Base-by-base conservation (phyloP, 140 eudicot species). In the Flaveria floridana region DNA sequence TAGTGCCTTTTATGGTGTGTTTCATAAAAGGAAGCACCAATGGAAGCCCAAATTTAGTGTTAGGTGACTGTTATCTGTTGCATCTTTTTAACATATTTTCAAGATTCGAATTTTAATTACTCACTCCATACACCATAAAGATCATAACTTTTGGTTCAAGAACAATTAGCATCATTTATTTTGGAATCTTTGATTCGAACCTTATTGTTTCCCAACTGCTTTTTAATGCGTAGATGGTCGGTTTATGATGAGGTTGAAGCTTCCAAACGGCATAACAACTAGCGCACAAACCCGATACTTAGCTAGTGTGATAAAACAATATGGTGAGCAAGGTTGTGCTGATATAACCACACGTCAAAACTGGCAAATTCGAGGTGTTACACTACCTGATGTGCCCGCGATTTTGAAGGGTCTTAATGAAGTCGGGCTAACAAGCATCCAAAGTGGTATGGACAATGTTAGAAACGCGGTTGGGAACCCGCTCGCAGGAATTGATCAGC, bases 391-490 rank as follows among this genome's bases (percentile, higher is more conserved):
- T 84, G 98, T 90, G 12, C 98, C 98, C 0, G 86, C 82, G 55
- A 93, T 93, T 59, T 66, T 93, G 0, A 93, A 86, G 78, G 98
- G 98, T 50, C 97, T 93, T 11, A 83, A 86, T 6, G 88, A 79
- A 55, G 97, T 93, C 15, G 98, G 97, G 12, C 77, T 93, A 80
- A 93, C 97, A 1, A 93, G 98, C 79, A 72, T 93, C 19, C 98
- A 93, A 82, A 93, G 98, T 68, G 98, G 97, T 10, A 93, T 93
- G 98, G 98, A 93, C 82, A 93, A 90, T 78, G 98, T 93, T 47
- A 83, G 98, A 66, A 93, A 93, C 82, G 89, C 98, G 0, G 98
- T 93, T 14, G 98, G 98, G 19, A 93, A 93, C 70, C 97, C 97
- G 1, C 86, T 93, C 72, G 98, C 98, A 2, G 98, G 98, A 39